Conservation (phyloP, 306 rosid genomes). For the Acacia acuminata region DNA sequence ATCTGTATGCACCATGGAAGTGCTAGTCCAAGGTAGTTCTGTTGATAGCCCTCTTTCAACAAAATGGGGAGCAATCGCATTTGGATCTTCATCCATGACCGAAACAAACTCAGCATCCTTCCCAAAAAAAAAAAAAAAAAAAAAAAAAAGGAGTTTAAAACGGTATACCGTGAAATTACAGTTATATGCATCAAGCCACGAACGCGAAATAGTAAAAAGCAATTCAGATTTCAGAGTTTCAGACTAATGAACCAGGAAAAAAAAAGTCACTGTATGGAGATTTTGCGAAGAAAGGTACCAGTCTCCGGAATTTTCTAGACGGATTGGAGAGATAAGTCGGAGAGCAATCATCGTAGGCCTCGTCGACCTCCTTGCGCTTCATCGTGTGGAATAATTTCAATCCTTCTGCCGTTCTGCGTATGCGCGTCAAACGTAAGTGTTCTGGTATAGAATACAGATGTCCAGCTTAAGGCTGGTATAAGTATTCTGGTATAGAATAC, state of each 20-base stretch:
- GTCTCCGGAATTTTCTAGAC: background rate
- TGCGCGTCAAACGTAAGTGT: background rate
- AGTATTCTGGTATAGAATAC: no score
- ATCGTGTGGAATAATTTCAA: background rate
- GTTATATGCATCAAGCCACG: background rate
- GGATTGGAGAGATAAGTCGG: background rate
- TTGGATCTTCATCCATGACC: slow-evolving; percentile 4
- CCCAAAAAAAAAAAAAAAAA: background rate
- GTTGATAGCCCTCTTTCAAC: background rate
- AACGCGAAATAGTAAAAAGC: background rate
- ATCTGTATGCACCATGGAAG: background rate
- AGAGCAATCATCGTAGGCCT: background rate
- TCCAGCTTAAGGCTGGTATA: no score
- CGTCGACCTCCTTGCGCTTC: slow-evolving; percentile 7
- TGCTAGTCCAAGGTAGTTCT: background rate
- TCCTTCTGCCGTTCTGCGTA: background rate
- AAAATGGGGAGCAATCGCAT: background rate
- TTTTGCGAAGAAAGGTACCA: slow-evolving; percentile 1
- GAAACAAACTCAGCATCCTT: slow-evolving; percentile 7
- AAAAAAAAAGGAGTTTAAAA: background rate
- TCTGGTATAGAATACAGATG: no score
- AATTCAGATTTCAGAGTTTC: background rate
- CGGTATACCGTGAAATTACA: background rate
- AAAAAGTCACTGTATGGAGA: background rate
- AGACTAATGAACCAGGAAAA: background rate